Percentiles rank a stretch among this genome's conserved stretches.
Evolutionary conservation across 2,329 filamentous ascomycete species (phyloP).

Genomic region (Stenocarpella maydis): DNA sequence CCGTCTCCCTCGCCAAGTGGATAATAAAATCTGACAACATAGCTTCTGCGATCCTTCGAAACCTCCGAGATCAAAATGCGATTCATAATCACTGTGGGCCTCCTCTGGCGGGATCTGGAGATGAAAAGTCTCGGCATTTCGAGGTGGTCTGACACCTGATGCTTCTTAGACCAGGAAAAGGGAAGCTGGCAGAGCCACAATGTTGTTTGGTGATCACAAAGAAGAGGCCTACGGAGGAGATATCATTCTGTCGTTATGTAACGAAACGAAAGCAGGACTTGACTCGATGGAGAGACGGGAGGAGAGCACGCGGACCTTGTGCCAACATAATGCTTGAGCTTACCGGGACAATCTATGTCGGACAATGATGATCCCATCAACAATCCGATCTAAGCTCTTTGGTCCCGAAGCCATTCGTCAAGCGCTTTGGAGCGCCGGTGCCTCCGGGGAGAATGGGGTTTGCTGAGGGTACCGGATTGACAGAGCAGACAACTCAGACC

Average conservation of each 20-base stretch:
- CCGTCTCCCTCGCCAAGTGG: neutral
- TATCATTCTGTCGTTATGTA: neutral
- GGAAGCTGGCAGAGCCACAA: neutral
- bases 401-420: neutral
- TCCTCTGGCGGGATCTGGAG: neutral
- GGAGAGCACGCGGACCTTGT: neutral
- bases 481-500: neutral
- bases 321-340: neutral
- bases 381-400: neutral
- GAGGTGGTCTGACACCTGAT: neutral
- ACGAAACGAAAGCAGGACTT: neutral
- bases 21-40: neutral
- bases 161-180: neutral
- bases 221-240: neutral
- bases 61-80: neutral
- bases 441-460: neutral
- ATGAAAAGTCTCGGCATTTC: no score
- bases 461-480: neutral
- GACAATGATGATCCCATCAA: neutral
- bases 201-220: neutral
- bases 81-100: neutral
- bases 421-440: neutral
- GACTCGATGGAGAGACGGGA: neutral
- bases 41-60: neutral
- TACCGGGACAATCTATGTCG: neutral